phyloP scores from a whole-genome alignment of 768 basidiomycete genomes.

The Hypholoma fasciculare region DNA sequence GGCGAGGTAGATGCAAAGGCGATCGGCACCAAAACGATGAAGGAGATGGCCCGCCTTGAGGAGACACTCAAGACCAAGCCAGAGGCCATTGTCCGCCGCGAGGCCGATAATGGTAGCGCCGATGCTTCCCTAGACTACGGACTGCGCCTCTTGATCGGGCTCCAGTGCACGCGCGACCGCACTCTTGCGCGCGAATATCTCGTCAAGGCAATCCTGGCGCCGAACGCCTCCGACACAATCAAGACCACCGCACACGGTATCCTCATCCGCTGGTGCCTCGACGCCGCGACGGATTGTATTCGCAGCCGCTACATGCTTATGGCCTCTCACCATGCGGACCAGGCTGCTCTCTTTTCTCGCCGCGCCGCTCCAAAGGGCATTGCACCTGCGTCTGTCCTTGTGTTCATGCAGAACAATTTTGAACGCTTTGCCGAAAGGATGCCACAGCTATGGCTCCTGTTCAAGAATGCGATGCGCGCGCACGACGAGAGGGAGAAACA shows the following conservation, averaged over 20 bases:
- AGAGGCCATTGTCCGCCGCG: conserved; percentile 5
- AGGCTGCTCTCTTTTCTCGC: neutral
- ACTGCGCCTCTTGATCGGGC: conserved; percentile 11
- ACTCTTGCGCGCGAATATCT: conserved; percentile 13
- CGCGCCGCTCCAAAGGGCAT: neutral
- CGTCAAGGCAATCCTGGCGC: conserved; percentile 11
- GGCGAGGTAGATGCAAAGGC: neutral
- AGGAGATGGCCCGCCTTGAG: neutral
- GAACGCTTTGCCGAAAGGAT: neutral
- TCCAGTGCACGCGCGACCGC: conserved; percentile 13
- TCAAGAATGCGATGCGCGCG: neutral
- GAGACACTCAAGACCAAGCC: conserved; percentile 2
- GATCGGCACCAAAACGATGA: neutral
- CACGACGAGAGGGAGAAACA: neutral
- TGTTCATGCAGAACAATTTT: neutral
- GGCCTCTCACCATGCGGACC: conserved; percentile 15
- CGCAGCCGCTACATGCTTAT: conserved; percentile 10
- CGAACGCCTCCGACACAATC: conserved; percentile 6
- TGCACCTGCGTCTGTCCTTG: neutral
- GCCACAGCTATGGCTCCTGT: neutral
- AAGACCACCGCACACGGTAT: conserved; percentile 12
- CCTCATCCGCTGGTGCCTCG: conserved; percentile 15
- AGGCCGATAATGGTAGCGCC: conserved; percentile 14
- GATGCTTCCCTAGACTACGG: conserved; percentile 17
- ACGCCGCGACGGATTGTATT: neutral